Evolutionary conservation across 2,329 filamentous ascomycete species (phyloP), one percentile per base, ranked within the genome.

Genomic region (Trichoderma atroviride): DNA sequence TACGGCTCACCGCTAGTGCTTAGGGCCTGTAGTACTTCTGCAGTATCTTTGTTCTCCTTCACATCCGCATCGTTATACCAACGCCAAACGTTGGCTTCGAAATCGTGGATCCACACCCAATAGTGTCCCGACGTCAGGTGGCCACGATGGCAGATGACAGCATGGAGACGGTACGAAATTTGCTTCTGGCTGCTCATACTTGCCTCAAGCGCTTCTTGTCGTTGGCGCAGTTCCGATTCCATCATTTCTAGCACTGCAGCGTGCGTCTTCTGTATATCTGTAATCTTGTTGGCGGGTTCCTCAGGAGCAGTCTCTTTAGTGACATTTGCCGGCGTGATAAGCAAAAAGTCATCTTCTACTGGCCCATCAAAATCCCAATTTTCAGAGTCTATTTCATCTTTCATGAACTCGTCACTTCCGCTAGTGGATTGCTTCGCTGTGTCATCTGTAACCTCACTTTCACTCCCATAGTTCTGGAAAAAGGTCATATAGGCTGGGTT

Each of bases 61-160:
- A 99, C 94, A 19, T 86, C 86, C 66, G 91, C 91, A 76, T 99
- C 96, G 77, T 99, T 99, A 84, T 97, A 99, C 76, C 92, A 93
- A 69, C 94, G 90, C 94, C 96, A 99, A 24, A 94, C 83, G 53
- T 88, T 87, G 58, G 88, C 87, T 72, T 90, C 87, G 78, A 97
- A 97, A 81, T 98, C 96, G 76, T 90, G 92, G 72, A 99, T 96
- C 86, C 94, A 97, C 56, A 97, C 93, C 91, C 93, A 97, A 81
- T 98, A 99, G 79, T 99, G 96, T 0, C 96, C 96, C 57, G 90
- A 90, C 56, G 85, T 86, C 52, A 90, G 85, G 74, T 85, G 84
- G 37, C 92, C 92, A 24, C 91, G 90, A 78, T 99, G 96, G 75
- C 97, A 95, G 76, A 99, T 97, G 37, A 97, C 92, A 0, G 95